These are phyloP conservation scores for Aspergillus tubingensis DNA, from an alignment of 2,329 filamentous ascomycete species.

Conservation along the genomic window DNA sequence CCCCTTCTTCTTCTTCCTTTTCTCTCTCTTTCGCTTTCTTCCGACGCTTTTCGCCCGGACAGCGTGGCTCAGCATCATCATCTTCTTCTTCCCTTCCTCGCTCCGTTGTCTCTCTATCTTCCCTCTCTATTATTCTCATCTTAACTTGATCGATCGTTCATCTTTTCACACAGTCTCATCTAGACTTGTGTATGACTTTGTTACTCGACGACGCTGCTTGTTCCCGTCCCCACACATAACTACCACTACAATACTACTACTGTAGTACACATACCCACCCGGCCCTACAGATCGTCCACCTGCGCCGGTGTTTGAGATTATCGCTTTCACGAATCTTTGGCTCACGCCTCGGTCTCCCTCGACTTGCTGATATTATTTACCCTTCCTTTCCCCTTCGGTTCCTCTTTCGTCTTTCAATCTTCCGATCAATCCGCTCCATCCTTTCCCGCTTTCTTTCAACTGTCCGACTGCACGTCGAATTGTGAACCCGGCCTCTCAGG, in stretches of 20 bases:
- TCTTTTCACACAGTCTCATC: too few species aligned
- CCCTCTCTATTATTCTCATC: background rate
- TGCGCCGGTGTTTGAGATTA: constrained; percentile 5
- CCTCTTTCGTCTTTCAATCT: background rate
- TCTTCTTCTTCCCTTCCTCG: background rate
- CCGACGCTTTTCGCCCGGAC: background rate
- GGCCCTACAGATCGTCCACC: background rate
- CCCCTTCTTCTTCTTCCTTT: background rate
- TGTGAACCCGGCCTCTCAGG: constrained; percentile 12
- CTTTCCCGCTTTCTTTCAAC: background rate
- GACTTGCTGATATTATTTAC: background rate
- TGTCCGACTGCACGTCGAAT: constrained; percentile 10
- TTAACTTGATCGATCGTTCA: too few species aligned
- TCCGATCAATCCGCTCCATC: background rate
- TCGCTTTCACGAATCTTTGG: background rate
- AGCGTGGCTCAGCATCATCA: background rate
- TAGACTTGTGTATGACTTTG: too few species aligned
- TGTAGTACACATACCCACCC: background rate
- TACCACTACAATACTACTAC: too few species aligned
- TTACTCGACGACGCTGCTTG: background rate
- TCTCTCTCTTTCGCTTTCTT: background rate
- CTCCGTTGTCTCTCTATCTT: background rate
- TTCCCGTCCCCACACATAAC: background rate
- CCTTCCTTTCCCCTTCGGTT: background rate
- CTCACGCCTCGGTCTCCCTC: background rate